Percentiles rank a stretch among this genome's conserved stretches.
phyloP scores from a whole-genome alignment of 306 rosid species.

The Cucurbita argyrosperma region DNA sequence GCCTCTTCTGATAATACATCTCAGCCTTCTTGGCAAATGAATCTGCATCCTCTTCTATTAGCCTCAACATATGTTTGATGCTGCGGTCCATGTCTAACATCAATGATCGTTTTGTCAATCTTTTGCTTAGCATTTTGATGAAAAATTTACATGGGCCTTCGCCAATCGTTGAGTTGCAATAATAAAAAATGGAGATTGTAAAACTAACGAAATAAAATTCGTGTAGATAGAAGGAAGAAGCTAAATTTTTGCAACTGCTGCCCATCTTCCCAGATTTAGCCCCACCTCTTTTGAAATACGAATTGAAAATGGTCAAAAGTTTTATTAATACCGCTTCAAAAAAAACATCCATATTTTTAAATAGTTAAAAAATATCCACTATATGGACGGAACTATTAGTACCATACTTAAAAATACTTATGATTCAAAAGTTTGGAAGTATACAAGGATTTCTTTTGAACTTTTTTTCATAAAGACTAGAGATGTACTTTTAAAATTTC shows the following conservation, averaged over 20 bases:
- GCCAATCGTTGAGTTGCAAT: constrained; percentile 9
- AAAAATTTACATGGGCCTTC: constrained; percentile 1
- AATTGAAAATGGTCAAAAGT: background rate
- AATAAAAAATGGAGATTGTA: background rate
- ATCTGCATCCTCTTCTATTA: constrained; percentile 98
- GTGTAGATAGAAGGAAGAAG: constrained; percentile 3
- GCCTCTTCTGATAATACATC: constrained; percentile 96
- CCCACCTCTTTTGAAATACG: constrained; percentile 18
- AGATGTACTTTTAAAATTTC: no score
- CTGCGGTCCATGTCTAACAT: constrained; percentile 80
- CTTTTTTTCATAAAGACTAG: no score
- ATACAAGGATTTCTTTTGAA: no score
- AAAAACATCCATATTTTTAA: no score
- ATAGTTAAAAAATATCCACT: no score
- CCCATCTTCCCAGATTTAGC: constrained; percentile 22
- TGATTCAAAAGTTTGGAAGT: no score
- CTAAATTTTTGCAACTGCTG: constrained; percentile 14
- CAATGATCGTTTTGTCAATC: constrained; percentile 31
- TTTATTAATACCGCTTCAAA: no score
- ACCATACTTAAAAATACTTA: no score
- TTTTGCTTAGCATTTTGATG: constrained; percentile 23
- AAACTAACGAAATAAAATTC: constrained; percentile 12
- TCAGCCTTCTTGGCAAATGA: constrained; percentile 99
- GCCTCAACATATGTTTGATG: constrained; percentile 94
- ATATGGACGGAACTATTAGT: no score